Percentiles rank a stretch among this genome's conserved stretches.
Conservation (phyloP, 202 grass and related monocot species). For the Schoenoplectus tabernaemontani region DNA sequence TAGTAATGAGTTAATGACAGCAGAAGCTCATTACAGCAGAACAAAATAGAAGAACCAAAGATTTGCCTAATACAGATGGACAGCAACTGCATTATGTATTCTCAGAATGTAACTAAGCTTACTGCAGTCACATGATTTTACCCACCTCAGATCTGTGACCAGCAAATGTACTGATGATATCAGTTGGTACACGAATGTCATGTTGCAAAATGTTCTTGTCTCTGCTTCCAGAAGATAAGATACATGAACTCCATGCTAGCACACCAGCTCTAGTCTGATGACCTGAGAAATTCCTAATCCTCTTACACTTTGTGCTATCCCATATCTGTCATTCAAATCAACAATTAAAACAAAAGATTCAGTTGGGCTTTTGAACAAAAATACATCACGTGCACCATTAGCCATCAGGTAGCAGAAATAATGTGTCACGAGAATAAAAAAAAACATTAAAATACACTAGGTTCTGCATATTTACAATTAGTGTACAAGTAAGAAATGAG, state of each 20-base stretch:
- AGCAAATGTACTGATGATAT: conserved; percentile 66
- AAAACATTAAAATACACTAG: neutral
- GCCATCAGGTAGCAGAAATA: too few relatives aligned
- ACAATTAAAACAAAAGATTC: neutral
- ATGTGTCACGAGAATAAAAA: too few relatives aligned
- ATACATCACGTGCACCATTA: too few relatives aligned
- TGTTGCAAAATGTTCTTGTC: conserved; percentile 90
- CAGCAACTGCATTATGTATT: too few relatives aligned
- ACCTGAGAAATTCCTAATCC: conserved; percentile 72
- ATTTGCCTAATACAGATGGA: neutral
- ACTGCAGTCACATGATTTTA: too few relatives aligned
- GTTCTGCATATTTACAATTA: neutral
- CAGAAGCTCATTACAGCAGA: neutral
- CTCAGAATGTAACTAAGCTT: neutral
- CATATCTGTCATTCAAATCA: conserved; percentile 52
- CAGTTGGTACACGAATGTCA: conserved; percentile 60
- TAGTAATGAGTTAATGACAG: neutral
- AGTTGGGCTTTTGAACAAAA: too few relatives aligned
- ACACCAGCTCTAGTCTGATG: conserved; percentile 76
- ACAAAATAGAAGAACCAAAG: neutral
- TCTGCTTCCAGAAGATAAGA: conserved; percentile 89
- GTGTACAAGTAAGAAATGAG: neutral
- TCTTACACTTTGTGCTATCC: conserved; percentile 83
- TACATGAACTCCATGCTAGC: conserved; percentile 74
- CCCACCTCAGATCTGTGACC: conserved; percentile 94